Evolutionary conservation across 257 asterid genomes (phyloP).

Genomic region (Solanum pimpinellifolium): DNA sequence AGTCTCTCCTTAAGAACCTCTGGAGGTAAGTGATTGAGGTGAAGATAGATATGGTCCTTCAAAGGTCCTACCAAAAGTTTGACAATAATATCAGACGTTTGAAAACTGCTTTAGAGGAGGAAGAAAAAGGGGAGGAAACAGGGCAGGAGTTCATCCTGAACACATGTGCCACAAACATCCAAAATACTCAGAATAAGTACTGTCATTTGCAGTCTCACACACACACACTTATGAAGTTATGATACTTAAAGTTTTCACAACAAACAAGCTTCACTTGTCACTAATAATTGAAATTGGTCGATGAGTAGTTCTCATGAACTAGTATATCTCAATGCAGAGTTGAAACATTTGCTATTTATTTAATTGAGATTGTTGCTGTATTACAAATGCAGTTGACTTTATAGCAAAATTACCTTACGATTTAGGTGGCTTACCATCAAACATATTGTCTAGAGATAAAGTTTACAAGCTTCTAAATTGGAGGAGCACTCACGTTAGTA

Average conservation of each 20-base stretch:
- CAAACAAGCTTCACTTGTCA: neutral
- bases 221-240: neutral
- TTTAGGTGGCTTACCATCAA: neutral
- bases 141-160: neutral
- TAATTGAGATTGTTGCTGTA: neutral
- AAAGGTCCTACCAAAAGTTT: constrained; percentile 48
- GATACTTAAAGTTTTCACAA: neutral
- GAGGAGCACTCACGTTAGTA: neutral
- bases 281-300: neutral
- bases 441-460: neutral
- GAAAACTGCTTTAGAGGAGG: neutral
- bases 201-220: neutral
- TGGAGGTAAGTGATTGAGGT: constrained; percentile 94
- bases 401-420: neutral
- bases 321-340: neutral
- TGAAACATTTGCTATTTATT: neutral
- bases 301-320: neutral
- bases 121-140: neutral
- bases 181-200: neutral
- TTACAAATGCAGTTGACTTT: neutral
- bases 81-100: neutral
- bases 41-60: constrained; percentile 95
- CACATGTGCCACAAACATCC: neutral
- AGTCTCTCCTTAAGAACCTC: constrained; percentile 97
- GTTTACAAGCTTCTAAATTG: neutral